phyloP scores from a whole-genome alignment of 1,284 basidiomycete species.

The Trichosporon ovoides region DNA sequence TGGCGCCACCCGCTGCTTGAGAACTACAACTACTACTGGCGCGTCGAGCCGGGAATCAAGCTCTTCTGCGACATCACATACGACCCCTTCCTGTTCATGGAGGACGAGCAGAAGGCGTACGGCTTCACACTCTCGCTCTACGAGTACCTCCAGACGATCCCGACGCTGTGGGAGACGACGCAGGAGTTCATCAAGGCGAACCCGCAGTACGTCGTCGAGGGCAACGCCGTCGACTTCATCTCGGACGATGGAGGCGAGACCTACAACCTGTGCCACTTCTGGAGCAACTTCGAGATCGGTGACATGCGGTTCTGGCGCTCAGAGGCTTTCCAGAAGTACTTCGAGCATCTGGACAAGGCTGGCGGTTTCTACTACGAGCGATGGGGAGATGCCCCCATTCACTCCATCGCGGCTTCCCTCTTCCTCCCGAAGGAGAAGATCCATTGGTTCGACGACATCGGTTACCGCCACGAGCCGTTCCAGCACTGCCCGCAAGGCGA shows the following conservation, averaged over 20 bases:
- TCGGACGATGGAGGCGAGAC: slow-evolving; percentile 65
- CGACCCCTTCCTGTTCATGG: slow-evolving; percentile 84
- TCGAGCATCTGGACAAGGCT: slow-evolving; percentile 65
- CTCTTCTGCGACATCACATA: slow-evolving; percentile 43
- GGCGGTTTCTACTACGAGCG: slow-evolving; percentile 80
- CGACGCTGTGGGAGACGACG: slow-evolving; percentile 66
- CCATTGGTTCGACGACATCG: slow-evolving; percentile 62
- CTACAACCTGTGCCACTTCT: slow-evolving; percentile 78
- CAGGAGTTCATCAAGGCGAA: slow-evolving; percentile 66
- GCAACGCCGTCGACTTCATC: slow-evolving; percentile 70
- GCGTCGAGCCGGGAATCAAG: slow-evolving; percentile 54
- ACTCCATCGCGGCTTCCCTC: slow-evolving; percentile 70
- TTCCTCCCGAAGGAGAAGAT: slow-evolving; percentile 66
- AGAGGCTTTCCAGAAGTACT: slow-evolving; percentile 70
- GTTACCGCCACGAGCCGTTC: slow-evolving; percentile 49
- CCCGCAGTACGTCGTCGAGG: slow-evolving; percentile 61
- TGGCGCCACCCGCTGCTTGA: slow-evolving; percentile 71
- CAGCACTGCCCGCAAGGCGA: slow-evolving; percentile 49
- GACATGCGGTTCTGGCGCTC: slow-evolving; percentile 67
- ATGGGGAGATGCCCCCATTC: slow-evolving; percentile 76
- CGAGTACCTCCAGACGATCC: slow-evolving; percentile 73
- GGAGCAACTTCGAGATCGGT: slow-evolving; percentile 85
- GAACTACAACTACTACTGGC: slow-evolving; percentile 89
- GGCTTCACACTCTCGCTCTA: slow-evolving; percentile 72
- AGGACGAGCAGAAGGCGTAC: slow-evolving; percentile 68